Evolutionary conservation across 352 stramenopile species (phyloP).

Genomic region (Globisporangium iwayamae): DNA sequence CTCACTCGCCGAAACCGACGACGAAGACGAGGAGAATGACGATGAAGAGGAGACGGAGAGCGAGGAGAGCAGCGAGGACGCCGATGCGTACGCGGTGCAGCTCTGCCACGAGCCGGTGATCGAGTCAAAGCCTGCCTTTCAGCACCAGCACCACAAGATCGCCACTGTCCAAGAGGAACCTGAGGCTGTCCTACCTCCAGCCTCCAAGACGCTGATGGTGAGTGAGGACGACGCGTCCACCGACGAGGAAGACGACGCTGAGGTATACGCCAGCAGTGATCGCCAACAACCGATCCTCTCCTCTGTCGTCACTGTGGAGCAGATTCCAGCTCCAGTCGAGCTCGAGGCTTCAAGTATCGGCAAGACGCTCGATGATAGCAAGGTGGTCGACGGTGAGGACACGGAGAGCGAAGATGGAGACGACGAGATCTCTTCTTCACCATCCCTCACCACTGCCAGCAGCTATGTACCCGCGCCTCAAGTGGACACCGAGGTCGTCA

Average conservation of each 20-base stretch:
- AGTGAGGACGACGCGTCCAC: background rate
- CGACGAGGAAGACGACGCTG: too few species aligned
- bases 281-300: too few species aligned
- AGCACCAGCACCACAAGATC: background rate
- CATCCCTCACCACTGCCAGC: background rate
- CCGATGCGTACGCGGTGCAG: constrained; percentile 13
- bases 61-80: constrained; percentile 21
- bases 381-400: constrained; percentile 11
- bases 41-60: constrained; percentile 26
- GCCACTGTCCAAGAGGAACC: constrained; percentile 6
- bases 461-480: background rate
- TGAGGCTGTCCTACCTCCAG: background rate
- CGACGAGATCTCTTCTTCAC: background rate
- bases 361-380: background rate
- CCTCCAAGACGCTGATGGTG: background rate
- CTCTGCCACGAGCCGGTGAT: constrained; percentile 11
- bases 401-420: constrained; percentile 18
- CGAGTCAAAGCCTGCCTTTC: background rate
- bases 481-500: background rate
- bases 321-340: background rate
- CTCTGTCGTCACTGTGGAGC: background rate
- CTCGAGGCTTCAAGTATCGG: background rate
- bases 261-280: too few species aligned
- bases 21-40: constrained; percentile 29
- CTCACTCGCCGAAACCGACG: constrained; percentile 32